Conservation (phyloP, 2,329 filamentous ascomycete species). For the Aureobasidium sp. region DNA sequence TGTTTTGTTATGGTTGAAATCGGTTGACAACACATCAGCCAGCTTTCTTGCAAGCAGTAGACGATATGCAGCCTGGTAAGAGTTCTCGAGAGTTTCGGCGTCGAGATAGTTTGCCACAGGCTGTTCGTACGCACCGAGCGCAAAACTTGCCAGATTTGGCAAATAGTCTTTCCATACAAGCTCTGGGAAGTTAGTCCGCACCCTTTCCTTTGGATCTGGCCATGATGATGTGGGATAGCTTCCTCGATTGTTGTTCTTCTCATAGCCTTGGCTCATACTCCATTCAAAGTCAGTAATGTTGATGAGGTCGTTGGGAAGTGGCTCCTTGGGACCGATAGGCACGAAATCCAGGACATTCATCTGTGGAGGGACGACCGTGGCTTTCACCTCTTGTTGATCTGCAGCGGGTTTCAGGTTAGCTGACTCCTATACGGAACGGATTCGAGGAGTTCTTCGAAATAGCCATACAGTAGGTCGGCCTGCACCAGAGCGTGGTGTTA, state of each 20-base stretch:
- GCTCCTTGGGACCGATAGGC: slow-evolving; percentile 21
- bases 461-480: slow-evolving; percentile 34
- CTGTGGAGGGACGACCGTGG: slow-evolving; percentile 31
- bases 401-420: not conserved
- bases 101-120: slow-evolving; percentile 31
- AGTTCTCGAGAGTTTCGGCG: slow-evolving; percentile 25
- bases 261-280: slow-evolving; percentile 24
- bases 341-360: slow-evolving; percentile 20
- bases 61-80: slow-evolving; percentile 37
- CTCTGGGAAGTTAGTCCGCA: not conserved
- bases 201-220: slow-evolving; percentile 21
- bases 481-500: slow-evolving; percentile 38
- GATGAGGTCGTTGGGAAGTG: slow-evolving; percentile 26
- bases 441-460: too few species aligned
- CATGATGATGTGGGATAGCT: slow-evolving; percentile 18
- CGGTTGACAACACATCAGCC: slow-evolving; percentile 25
- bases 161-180: slow-evolving; percentile 18
- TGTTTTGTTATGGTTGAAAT: slow-evolving; percentile 16
- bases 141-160: slow-evolving; percentile 34
- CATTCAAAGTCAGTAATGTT: slow-evolving; percentile 37
- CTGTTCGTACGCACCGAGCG: slow-evolving; percentile 26
- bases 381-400: slow-evolving; percentile 37
- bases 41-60: slow-evolving; percentile 36
- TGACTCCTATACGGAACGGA: not conserved
- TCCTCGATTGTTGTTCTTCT: slow-evolving; percentile 16